Base-by-base conservation (phyloP, 495 filamentous ascomycete genomes). In the Bathelium albidoporum region DNA sequence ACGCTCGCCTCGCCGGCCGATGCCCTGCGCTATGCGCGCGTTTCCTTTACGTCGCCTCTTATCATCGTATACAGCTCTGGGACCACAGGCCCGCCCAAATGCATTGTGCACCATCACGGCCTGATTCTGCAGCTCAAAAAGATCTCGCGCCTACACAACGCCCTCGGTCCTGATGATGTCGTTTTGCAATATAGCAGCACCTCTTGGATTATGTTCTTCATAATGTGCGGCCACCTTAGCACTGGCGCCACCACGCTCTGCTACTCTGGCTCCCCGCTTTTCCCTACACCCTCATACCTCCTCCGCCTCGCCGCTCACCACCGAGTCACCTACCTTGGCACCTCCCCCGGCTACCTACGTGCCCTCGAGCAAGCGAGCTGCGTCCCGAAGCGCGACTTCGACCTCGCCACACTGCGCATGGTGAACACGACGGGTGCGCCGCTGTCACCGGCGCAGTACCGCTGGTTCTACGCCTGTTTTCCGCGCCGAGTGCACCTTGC, bases 141-240 rank as follows among this genome's bases (percentile, higher is more conserved):
- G 68, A 87, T 91, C 69, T 74, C 76, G 3, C 70, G 73, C 5
- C 74, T 91, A 32, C 87, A 92, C 72, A 70, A 70, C 61, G 61
- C 62, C 31, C 65, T 62, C 7, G 67, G 65, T 0, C 49, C 68
- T 1, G 39, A 34, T 18, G 68, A 70, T 41, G 61, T 64, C 44
- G 59, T 60, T 36, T 58, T 70, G 14, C 64, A 77, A 43, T 70
- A 70, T 61, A 62, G 59, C 41, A 65, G 62, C 45, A 89, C 87
- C 0, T 89, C 89, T 5, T 93, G 89, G 89, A 91, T 93, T 68
- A 91, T 93, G 87, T 93, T 91, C 73, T 74, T 89, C 41, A 72
- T 80, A 28, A 79, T 78, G 62, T 73, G 87, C 24, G 75, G 74
- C 45, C 75, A 76, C 7, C 75, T 90, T 11, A 69, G 87, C 0